A percentile compares a stretch with the other conserved stretches of the same genome.
These are phyloP conservation scores for Cerrena zonata DNA, from an alignment of 1,284 basidiomycete species.

Conservation along the genomic window DNA sequence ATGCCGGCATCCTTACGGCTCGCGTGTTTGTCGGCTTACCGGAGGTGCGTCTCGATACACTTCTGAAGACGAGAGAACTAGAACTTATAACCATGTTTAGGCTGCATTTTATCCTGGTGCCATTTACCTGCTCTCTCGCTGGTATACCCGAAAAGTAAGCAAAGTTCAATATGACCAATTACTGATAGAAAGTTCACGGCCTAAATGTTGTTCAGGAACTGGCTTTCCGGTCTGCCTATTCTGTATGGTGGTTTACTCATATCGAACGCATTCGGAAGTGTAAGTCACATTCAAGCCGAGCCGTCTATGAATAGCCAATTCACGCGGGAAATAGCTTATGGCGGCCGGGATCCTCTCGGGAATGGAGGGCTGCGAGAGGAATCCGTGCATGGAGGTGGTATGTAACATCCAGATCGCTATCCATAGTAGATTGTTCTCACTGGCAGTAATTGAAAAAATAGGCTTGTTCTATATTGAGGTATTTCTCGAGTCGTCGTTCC, in stretches of 20 bases:
- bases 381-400: slow-evolving; percentile 70
- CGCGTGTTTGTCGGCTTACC: slow-evolving; percentile 60
- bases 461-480: slow-evolving; percentile 64
- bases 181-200: not conserved
- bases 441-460: slow-evolving; percentile 19
- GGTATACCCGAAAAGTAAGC: slow-evolving; percentile 58
- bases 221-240: slow-evolving; percentile 62
- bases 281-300: no score
- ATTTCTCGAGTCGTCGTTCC: slow-evolving; percentile 4
- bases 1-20: slow-evolving; percentile 51
- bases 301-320: no score
- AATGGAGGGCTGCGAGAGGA: slow-evolving; percentile 64
- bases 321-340: slow-evolving; percentile 54
- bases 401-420: slow-evolving; percentile 11
- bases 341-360: slow-evolving; percentile 64
- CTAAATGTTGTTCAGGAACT: slow-evolving; percentile 60
- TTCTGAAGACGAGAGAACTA: not conserved
- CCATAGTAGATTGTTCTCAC: not conserved
- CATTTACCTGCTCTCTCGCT: slow-evolving; percentile 55
- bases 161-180: not conserved
- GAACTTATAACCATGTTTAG: slow-evolving; percentile 19
- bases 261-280: slow-evolving; percentile 72
- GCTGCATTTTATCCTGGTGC: slow-evolving; percentile 62
- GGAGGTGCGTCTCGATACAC: slow-evolving; percentile 35
- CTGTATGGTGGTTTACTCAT: slow-evolving; percentile 66